A percentile compares a stretch with the other conserved stretches of the same genome.
Evolutionary conservation across 805 yeast species (phyloP).

Genomic region (Saccharomycopsis javanensis): DNA sequence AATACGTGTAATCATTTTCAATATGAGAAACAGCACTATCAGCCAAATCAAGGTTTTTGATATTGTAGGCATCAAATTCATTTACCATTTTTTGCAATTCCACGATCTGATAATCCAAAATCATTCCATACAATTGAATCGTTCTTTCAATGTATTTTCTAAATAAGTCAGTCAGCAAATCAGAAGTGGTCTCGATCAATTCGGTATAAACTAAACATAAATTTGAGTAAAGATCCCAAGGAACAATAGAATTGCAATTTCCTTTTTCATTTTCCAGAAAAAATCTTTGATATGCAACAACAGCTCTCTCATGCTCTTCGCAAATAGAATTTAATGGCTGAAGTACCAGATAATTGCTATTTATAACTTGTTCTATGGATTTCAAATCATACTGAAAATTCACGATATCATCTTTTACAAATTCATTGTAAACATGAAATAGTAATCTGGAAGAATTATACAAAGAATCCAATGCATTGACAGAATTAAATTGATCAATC

Average conservation of each 20-base stretch:
- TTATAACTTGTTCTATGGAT: slow-evolving; percentile 23
- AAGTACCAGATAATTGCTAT: slow-evolving; percentile 10
- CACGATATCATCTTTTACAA: slow-evolving; percentile 39
- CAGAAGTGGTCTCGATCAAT: slow-evolving; percentile 14
- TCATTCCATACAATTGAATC: slow-evolving; percentile 7
- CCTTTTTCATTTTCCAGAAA: not conserved
- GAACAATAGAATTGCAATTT: not conserved
- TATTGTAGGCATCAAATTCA: not conserved
- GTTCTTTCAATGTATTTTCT: slow-evolving; percentile 3
- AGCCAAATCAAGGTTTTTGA: too few relatives aligned
- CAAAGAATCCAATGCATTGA: slow-evolving; percentile 34
- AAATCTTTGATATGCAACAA: not conserved
- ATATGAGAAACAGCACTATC: not conserved
- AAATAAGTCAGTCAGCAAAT: not conserved
- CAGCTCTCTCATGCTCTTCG: slow-evolving; percentile 9
- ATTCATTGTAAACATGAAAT: slow-evolving; percentile 47
- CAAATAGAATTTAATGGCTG: slow-evolving; percentile 8
- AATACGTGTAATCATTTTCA: not conserved
- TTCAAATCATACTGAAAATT: slow-evolving; percentile 26
- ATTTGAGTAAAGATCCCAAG: slow-evolving; percentile 19
- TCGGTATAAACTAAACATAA: slow-evolving; percentile 18
- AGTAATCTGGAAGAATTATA: slow-evolving; percentile 53
- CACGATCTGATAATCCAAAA: slow-evolving; percentile 15
- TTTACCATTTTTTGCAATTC: slow-evolving; percentile 11
- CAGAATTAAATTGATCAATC: slow-evolving; percentile 2